Evolutionary conservation across 768 basidiomycete species (phyloP), one percentile per base, ranked within the genome.

Genomic region (Auriscalpium vulgare): DNA sequence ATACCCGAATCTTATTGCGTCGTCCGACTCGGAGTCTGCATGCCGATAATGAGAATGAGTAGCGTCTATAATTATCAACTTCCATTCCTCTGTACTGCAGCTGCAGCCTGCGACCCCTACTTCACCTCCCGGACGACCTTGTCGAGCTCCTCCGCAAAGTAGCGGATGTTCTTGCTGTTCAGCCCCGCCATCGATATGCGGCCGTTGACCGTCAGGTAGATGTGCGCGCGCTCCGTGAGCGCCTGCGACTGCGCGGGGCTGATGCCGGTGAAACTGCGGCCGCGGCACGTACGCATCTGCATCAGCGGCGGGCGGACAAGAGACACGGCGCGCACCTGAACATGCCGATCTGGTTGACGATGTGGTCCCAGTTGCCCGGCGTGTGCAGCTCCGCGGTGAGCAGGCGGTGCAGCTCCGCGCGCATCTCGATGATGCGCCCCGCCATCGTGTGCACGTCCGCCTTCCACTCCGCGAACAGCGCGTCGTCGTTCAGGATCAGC

Each of bases 321-420:
- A 29, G 36, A 4, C 47, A 10, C 36, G n/a, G 38, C 9, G 65
- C 77, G 58, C 68, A 92, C 84, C 89, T 92, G 79, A 95, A 97
- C 95, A 95, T 97, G 55, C 95, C 95, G 71, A 98, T 98, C 77
- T 98, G 97, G 52, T 83, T 81, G 63, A 87, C 75, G 65, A 99
- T 95, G 72, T 98, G 95, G n/a, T 86, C 82, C 97, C 97, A 99
- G 66, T 83, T 84, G 7, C 94, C 92, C 4, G 94, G 94, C 51
- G 91, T 95, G 66, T 88, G 80, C 61, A 92, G 71, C 68, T 88
- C 85, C 60, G 90, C 78, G 17, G 81, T 87, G 67, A 97, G 70
- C 64, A 89, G 67, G 54, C 79, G 73, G 76, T 83, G 78, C 62
- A 99, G 77, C 73, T 88, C 80, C 59, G 82, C 74, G 44, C 97